A percentile compares a stretch with the other conserved stretches of the same genome.
phyloP scores from a whole-genome alignment of 345 rosid species.

The Bruguiera gymnorhiza region DNA sequence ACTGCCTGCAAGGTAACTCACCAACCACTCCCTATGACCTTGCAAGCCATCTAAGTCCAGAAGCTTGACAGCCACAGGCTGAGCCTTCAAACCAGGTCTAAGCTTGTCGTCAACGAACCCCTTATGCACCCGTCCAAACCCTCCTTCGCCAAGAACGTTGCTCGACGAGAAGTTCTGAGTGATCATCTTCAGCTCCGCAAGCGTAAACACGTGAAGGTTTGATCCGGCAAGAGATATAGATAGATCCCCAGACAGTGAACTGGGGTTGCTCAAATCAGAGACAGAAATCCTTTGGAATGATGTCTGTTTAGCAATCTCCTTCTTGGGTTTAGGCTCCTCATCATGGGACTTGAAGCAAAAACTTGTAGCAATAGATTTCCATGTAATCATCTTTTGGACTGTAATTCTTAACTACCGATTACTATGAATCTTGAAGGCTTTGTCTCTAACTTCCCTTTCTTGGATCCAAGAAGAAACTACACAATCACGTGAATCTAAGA shows the following conservation, averaged over 20 bases:
- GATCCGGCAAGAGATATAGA: constrained; percentile 79
- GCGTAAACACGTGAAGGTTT: constrained; percentile 62
- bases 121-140: constrained; percentile 86
- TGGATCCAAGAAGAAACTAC: not conserved
- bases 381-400: constrained; percentile 37
- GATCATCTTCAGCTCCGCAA: constrained; percentile 66
- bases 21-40: constrained; percentile 95
- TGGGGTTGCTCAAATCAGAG: constrained; percentile 68
- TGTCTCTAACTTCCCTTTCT: not conserved
- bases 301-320: constrained; percentile 41
- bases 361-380: constrained; percentile 48
- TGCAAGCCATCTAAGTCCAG: constrained; percentile 80
- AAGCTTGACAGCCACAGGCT: constrained; percentile 84
- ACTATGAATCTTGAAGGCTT: not conserved
- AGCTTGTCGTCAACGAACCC: constrained; percentile 88
- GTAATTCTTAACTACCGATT: constrained; percentile 30
- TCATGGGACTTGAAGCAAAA: constrained; percentile 41
- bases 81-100: constrained; percentile 74
- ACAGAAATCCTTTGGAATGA: constrained; percentile 58
- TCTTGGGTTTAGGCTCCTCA: constrained; percentile 27
- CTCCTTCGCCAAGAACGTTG: constrained; percentile 83
- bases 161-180: constrained; percentile 69
- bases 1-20: constrained; percentile 23
- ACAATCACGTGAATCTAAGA: not conserved
- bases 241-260: constrained; percentile 64